Evolutionary conservation across 164 flowering plant species (phyloP).

Genomic region (Vitis rotundifolia): DNA sequence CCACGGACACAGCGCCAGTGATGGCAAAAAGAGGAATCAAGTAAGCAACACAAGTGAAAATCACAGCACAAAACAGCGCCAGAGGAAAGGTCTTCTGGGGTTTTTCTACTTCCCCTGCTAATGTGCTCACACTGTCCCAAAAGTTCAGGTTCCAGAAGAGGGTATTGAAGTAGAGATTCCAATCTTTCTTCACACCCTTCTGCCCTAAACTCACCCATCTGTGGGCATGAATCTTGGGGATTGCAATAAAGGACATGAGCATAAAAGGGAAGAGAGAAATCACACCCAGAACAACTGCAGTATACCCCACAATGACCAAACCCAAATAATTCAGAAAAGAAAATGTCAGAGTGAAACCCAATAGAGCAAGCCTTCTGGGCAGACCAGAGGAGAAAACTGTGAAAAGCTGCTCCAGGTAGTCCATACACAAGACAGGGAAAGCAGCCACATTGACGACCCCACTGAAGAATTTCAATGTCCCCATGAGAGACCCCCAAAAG

Average conservation of each 20-base stretch:
- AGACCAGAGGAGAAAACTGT: constrained; percentile 48
- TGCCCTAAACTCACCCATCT: constrained; percentile 63
- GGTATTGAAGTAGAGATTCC: constrained; percentile 77
- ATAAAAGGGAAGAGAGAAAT: constrained; percentile 71
- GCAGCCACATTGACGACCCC: constrained; percentile 84
- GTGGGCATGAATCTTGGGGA: constrained; percentile 54
- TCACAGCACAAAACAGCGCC: constrained; percentile 41
- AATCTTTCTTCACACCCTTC: constrained; percentile 54
- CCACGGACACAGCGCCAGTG: constrained; percentile 38
- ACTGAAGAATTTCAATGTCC: constrained; percentile 68
- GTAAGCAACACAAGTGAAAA: constrained; percentile 49
- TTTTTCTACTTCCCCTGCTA: constrained; percentile 51
- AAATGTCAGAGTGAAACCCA: constrained; percentile 42
- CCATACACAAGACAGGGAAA: constrained; percentile 70
- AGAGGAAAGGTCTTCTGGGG: constrained; percentile 45
- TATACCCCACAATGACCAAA: constrained; percentile 67
- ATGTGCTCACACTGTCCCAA: constrained; percentile 87
- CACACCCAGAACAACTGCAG: constrained; percentile 53
- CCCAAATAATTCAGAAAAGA: constrained; percentile 76
- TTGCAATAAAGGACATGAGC: constrained; percentile 57
- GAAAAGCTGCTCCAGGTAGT: constrained; percentile 57
- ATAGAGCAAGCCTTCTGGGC: constrained; percentile 45
- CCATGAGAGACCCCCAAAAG: constrained; percentile 82
- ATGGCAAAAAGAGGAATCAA: constrained; percentile 50
- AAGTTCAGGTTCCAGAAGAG: constrained; percentile 92